Conservation (phyloP, 1,139 yeast genomes). For the Hyphopichia fennica region DNA sequence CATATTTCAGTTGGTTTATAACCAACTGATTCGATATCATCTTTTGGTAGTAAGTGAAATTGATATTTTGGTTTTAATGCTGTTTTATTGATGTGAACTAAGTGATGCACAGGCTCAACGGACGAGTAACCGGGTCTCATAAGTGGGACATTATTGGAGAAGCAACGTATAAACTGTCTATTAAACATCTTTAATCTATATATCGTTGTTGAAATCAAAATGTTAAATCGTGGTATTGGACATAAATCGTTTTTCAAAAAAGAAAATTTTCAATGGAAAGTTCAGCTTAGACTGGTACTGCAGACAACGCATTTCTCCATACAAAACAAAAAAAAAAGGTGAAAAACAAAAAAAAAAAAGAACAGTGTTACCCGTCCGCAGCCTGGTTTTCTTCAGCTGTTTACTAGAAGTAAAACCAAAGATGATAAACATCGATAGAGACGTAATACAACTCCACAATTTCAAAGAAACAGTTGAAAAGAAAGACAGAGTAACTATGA, state of each 20-base stretch:
- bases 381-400: not conserved
- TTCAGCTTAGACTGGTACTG: not conserved
- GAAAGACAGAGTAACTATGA: too few species aligned
- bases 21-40: conserved; percentile 75
- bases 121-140: conserved; percentile 73
- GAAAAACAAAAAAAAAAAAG: too few species aligned
- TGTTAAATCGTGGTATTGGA: too few species aligned
- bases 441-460: too few species aligned
- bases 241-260: not conserved
- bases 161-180: conserved; percentile 38
- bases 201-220: not conserved
- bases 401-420: too few species aligned
- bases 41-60: conserved; percentile 62
- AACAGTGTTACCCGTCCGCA: conserved; percentile 1
- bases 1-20: conserved; percentile 69
- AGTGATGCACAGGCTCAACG: conserved; percentile 90
- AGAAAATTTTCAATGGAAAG: not conserved
- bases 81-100: conserved; percentile 70
- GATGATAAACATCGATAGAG: too few species aligned
- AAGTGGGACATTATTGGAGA: conserved; percentile 40
- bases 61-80: conserved; percentile 69
- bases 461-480: too few species aligned
- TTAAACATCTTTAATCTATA: conserved; percentile 11
- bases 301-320: not conserved
- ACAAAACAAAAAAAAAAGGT: not conserved